Base-by-base conservation (phyloP, 306 rosid species). In the Fragaria ananassa region DNA sequence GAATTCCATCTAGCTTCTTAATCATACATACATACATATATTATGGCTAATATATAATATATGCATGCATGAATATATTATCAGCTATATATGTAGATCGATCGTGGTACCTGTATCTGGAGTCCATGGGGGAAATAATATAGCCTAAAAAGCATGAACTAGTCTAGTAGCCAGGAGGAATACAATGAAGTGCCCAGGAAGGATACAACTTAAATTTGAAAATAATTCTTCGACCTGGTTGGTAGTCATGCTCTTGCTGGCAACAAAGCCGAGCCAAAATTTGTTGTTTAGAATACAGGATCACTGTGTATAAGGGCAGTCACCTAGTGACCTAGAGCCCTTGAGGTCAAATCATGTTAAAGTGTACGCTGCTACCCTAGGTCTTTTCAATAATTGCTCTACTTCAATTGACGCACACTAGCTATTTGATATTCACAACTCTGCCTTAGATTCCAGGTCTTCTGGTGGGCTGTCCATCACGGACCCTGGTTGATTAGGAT, bases 41-140 rank as follows among this genome's bases (percentile, higher is more conserved):
- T 2, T 31, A 31, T 31, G 0, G 34, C 34, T 29, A 2, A 3
- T 31, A 31, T 31, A 31, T 31, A 31, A 31, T 31, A 39, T 0
- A 39, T 7, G 44, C 10, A 41, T 6, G 44, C 44, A 41, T 41
- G 44, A 41, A 41, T 41, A 41, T 41, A 8, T 41, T 41, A 41
- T 41, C 10, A 41, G 44, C 44, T 41, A 41, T 6, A 1, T 41
- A 1, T 6, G 9, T 41, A 41, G 44, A 7, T 41, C 6, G 8
- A 41, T 41, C 8, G 10, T 7, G 6, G 42, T 83, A 88, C 98
- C 97, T 92, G 87, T 92, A 95, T 92, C 80, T 95, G 3, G 97
- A 89, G 78, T 89, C 87, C 96, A 89, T 76, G 35, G 98, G 97
- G 4, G 91, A 90, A 70, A 95, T 77, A 76, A 92, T 87, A 96